Percentiles rank a stretch among this genome's conserved stretches.
phyloP scores from a whole-genome alignment of 768 basidiomycete species.

The Suillus ampliporus region DNA sequence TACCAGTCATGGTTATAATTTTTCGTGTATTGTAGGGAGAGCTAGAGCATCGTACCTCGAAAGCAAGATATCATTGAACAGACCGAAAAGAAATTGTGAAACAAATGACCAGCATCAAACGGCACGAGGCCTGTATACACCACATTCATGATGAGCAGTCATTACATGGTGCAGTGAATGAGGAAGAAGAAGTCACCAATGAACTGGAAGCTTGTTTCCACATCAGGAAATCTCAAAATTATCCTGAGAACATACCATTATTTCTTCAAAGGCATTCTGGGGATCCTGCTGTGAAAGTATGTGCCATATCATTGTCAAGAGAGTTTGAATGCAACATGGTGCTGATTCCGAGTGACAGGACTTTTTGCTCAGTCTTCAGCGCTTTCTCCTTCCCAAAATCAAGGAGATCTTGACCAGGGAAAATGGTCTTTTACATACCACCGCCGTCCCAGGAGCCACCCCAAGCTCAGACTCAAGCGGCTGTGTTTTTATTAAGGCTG shows the following conservation, averaged over 20 bases:
- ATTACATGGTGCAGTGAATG: background rate
- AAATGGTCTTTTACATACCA: constrained; percentile 26
- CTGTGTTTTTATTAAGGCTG: no score
- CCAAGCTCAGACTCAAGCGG: no score
- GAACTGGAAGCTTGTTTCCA: constrained; percentile 21
- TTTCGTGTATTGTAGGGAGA: constrained; percentile 17
- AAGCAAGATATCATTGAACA: constrained; percentile 16
- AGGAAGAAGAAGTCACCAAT: background rate
- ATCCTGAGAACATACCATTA: background rate
- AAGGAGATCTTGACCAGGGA: constrained; percentile 11
- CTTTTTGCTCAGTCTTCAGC: constrained; percentile 14
- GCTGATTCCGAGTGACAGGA: constrained; percentile 8
- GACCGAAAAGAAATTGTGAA: constrained; percentile 2
- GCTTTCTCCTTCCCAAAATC: constrained; percentile 16
- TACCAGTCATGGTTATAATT: background rate
- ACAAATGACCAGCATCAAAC: background rate
- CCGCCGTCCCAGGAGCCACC: no score
- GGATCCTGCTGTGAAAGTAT: constrained; percentile 33
- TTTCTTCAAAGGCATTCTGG: constrained; percentile 11
- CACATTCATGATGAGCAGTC: background rate
- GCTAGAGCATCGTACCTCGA: constrained; percentile 18
- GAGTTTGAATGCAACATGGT: background rate
- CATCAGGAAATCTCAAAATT: constrained; percentile 20
- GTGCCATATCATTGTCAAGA: background rate
- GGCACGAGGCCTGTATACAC: constrained; percentile 1